Conservation (phyloP, 495 filamentous ascomycete species). For the Aspergillus cristatus region DNA sequence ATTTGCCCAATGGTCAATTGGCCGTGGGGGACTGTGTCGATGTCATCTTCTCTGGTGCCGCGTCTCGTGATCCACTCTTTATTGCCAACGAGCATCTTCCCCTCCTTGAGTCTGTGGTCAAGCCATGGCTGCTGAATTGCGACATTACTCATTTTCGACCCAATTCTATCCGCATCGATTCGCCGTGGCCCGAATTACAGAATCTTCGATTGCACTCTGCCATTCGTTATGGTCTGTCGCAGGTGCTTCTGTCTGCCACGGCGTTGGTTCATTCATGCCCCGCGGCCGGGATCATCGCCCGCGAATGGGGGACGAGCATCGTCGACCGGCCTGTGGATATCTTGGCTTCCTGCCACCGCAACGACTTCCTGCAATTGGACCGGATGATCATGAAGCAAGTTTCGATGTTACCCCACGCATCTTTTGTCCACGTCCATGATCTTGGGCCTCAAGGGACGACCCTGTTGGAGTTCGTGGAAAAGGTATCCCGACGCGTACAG, state of each 20-base stretch:
- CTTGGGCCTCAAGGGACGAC: slow-evolving; percentile 1
- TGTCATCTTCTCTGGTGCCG: slow-evolving; percentile 7
- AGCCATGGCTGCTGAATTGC: slow-evolving; percentile 5
- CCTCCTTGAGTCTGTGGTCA: neutral
- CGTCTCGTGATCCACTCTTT: slow-evolving; percentile 3
- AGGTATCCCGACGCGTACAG: slow-evolving; percentile 3
- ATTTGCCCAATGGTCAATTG: slow-evolving; percentile 1
- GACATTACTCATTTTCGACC: slow-evolving; percentile 2
- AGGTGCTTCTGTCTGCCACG: slow-evolving; percentile 5
- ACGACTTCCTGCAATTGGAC: slow-evolving; percentile 5
- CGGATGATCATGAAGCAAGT: slow-evolving; percentile 9
- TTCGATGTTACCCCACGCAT: slow-evolving; percentile 5
- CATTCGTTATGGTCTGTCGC: slow-evolving; percentile 6
- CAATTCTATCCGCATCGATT: slow-evolving; percentile 1
- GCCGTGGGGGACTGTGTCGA: slow-evolving; percentile 5
- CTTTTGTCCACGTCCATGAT: slow-evolving; percentile 7
- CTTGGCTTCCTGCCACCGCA: slow-evolving; percentile 8
- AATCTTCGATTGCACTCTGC: slow-evolving; percentile 1
- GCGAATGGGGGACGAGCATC: slow-evolving; percentile 2
- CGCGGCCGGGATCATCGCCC: slow-evolving; percentile 2
- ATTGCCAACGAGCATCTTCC: slow-evolving; percentile 2
- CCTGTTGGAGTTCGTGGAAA: slow-evolving; percentile 1
- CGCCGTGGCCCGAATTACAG: slow-evolving; percentile 1
- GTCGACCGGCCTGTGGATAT: neutral
- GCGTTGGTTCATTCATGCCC: neutral